A percentile compares a stretch with the other conserved stretches of the same genome.
These are phyloP conservation scores for Paradendryphiella salina DNA, from an alignment of 2,329 filamentous ascomycete genomes.

Conservation along the genomic window DNA sequence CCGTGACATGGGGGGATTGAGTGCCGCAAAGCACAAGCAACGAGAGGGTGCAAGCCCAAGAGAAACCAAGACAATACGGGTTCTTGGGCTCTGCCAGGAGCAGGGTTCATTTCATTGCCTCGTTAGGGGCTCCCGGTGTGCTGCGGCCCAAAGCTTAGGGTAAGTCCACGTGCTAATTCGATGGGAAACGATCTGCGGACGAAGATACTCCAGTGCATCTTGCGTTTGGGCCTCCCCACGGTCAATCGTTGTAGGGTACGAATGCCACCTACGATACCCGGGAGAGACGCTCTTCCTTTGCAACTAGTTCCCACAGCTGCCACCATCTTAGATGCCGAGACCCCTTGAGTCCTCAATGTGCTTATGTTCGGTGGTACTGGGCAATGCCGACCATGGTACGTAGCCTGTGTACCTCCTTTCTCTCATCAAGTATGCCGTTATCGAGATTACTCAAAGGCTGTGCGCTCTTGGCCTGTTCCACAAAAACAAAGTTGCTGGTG, in stretches of 20 bases:
- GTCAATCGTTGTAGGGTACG: conserved; percentile 9
- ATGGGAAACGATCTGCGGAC: conserved; percentile 19
- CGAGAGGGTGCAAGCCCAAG: conserved; percentile 43
- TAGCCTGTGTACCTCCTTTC: conserved; percentile 12
- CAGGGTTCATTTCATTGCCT: conserved; percentile 32
- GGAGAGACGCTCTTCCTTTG: neutral
- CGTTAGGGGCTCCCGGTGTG: conserved; percentile 26
- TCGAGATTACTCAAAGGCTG: conserved; percentile 17
- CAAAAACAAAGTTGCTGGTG: conserved; percentile 10
- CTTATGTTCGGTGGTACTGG: conserved; percentile 17
- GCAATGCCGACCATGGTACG: conserved; percentile 17
- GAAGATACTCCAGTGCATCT: conserved; percentile 21
- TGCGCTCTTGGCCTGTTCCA: conserved; percentile 17
- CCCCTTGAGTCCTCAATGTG: conserved; percentile 12
- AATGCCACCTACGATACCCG: conserved; percentile 6
- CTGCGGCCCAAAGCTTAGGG: conserved; percentile 28
- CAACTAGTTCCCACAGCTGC: conserved; percentile 3
- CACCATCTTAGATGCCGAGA: neutral
- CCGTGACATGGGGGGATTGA: conserved; percentile 35
- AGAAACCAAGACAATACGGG: conserved; percentile 39
- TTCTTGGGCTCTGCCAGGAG: conserved; percentile 34
- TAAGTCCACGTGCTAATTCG: conserved; percentile 20
- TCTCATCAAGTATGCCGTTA: conserved; percentile 11
- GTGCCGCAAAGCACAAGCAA: conserved; percentile 41
- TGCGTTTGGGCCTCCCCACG: conserved; percentile 20